Evolutionary conservation across 345 rosid species (phyloP), one percentile per base, ranked within the genome.

Genomic region (Trapa bicornis): DNA sequence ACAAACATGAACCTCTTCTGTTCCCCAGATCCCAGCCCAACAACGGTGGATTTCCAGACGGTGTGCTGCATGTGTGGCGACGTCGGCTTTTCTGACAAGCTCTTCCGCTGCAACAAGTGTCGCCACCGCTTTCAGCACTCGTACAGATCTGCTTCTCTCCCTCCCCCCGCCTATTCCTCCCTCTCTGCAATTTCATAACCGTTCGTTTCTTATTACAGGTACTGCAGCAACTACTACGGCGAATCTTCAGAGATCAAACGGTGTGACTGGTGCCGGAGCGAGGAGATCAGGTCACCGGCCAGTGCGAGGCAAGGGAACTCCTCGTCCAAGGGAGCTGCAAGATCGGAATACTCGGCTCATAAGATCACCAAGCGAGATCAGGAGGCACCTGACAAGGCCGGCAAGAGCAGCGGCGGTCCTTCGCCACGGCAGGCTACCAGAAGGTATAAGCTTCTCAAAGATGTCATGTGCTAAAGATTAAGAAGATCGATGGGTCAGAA

Each of bases 401-500:
- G 50, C 67, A 47, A 45, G 60, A 4, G 7, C 6, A 72, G 75
- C 16, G 81, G 87, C 0, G 71, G 79, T 16, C 95, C 96, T 35
- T 90, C 97, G 64, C 96, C 97, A 1, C 72, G 91, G 74, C 67
- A 93, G 0, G 75, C 94, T 2, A 86, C 99, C 17, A 89, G 99
- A 68, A 88, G 97, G 95, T 93, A 93, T 87, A 93, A 93, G 97
- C 97, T 93, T 70, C 99, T 93, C 75, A 93, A 93, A 85, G 99
- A 93, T 75, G 99, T 93, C 65, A 88, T 93, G 97, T 90, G 96
- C 74, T 93, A 79, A 72, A 43, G 58, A 41, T 41, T 41, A 41
- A 41, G 43, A 52, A 48, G 42, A 32, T 29, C 32, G n/a, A 37
- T 53, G 42, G 36, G 56, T 16, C 29, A 22, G 29, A 22, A 22